Conservation (phyloP, 2,329 filamentous ascomycete genomes). For the Monilinia aucupariae region DNA sequence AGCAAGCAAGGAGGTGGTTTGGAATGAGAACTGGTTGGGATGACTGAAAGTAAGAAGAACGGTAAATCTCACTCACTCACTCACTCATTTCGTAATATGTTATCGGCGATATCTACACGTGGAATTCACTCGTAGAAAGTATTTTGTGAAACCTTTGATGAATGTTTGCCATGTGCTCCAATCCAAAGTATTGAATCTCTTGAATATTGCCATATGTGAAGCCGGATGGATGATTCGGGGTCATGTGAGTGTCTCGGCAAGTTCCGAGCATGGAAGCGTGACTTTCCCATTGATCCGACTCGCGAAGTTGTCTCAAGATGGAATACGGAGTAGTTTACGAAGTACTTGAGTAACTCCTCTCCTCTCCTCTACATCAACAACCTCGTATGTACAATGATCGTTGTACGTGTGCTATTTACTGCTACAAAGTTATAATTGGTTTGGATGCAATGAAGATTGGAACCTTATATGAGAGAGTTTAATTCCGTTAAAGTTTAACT, state of each 20-base stretch:
- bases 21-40: not conserved
- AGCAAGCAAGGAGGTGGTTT: conserved; percentile 13
- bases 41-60: not conserved
- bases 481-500: too few relatives aligned
- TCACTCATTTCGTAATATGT: not conserved
- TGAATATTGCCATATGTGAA: not conserved
- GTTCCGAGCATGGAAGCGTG: not conserved
- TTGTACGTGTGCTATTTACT: not conserved
- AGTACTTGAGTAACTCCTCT: too few relatives aligned
- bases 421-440: not conserved
- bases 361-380: not conserved
- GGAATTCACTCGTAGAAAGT: conserved; percentile 8
- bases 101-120: conserved; percentile 16
- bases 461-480: too few relatives aligned
- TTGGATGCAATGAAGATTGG: too few relatives aligned
- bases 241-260: conserved; percentile 11
- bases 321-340: too few relatives aligned
- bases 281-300: not conserved
- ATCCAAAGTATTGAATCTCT: conserved; percentile 11
- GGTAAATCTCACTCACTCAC: not conserved
- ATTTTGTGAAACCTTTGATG: conserved; percentile 16
- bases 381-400: not conserved
- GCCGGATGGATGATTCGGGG: not conserved
- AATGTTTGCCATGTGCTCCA: conserved; percentile 16
- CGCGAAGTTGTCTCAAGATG: not conserved